Conservation (phyloP, 306 rosid species). For the Lathyrus tuberosus region DNA sequence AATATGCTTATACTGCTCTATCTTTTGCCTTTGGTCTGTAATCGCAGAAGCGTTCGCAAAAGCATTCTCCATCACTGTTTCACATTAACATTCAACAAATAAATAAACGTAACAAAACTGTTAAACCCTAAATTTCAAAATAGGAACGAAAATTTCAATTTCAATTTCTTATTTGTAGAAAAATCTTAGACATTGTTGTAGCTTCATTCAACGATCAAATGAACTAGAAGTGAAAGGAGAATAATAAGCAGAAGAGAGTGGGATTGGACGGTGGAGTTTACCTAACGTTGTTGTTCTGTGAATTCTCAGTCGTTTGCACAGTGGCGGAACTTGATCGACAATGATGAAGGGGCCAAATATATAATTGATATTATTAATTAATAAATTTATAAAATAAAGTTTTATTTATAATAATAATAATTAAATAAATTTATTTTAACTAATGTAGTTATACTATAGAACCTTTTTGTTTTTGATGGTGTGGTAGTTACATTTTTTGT, state of each 20-base stretch:
- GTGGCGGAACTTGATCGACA: no score
- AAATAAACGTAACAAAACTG: slow-evolving; percentile 9
- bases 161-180: slow-evolving; percentile 13
- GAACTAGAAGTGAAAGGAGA: background rate
- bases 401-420: no score
- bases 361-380: no score
- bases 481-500: no score
- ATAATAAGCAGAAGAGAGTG: background rate
- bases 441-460: no score
- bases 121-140: slow-evolving; percentile 31
- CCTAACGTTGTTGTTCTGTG: slow-evolving; percentile 16
- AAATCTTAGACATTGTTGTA: background rate
- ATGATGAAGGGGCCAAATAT: no score
- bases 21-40: slow-evolving; percentile 95
- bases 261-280: slow-evolving; percentile 11
- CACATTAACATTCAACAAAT: slow-evolving; percentile 37
- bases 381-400: no score
- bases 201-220: background rate
- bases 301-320: no score
- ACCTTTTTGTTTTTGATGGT: no score
- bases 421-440: no score
- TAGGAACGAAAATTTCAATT: background rate
- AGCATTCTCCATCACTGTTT: slow-evolving; percentile 72
- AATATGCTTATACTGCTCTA: slow-evolving; percentile 88
- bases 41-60: slow-evolving; percentile 89